Base-by-base conservation (phyloP, 1,284 basidiomycete genomes). In the Exsudoporus floridanus region DNA sequence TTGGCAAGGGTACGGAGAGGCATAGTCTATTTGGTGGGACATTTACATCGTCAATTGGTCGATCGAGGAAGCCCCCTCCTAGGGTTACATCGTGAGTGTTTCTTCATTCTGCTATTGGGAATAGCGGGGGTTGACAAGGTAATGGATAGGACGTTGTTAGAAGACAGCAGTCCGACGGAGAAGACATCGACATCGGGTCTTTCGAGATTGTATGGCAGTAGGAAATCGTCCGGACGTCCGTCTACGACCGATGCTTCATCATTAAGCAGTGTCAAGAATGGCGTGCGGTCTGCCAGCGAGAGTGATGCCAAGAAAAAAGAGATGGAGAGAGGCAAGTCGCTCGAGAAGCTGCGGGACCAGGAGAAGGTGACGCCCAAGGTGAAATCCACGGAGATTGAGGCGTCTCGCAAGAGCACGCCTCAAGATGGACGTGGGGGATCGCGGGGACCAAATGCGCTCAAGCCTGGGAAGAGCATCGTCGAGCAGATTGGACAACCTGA, bases 401-500 rank as follows among this genome's bases (percentile, higher is more conserved):
- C 75, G 3, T 67, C 81, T 9, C 77, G 80, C 52, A 86, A 83
- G 62, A 65, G 70, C 10, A 80, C 83, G 8, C 65, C 71, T 27
- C 61, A 54, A 34, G 61, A 55, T 7, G 57, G 49, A 21, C 58
- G 53, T 16, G 55, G 37, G 6, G 58, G 59, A 7, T 51, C 53
- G 7, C 60, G 55, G 12, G 70, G 63, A 40, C 66, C 63, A 8
- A 65, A 68, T 38, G 71, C 69, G 1, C 68, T 89, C 54, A 84
- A 83, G 66, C 76, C 79, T 37, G 87, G 86, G 0, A 77, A 80
- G 72, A 88, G 80, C 59, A 88, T 95, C 35, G 70, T 96, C 44
- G 84, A 91, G 56, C 90, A 94, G 72, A 94, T 98, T 58, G 94
- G 94, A 14, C 81, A 81, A 37, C 85, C 92, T 14, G 94, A 98